phyloP scores from a whole-genome alignment of 208 protist species.

The Wallacemonas sp. region DNA sequence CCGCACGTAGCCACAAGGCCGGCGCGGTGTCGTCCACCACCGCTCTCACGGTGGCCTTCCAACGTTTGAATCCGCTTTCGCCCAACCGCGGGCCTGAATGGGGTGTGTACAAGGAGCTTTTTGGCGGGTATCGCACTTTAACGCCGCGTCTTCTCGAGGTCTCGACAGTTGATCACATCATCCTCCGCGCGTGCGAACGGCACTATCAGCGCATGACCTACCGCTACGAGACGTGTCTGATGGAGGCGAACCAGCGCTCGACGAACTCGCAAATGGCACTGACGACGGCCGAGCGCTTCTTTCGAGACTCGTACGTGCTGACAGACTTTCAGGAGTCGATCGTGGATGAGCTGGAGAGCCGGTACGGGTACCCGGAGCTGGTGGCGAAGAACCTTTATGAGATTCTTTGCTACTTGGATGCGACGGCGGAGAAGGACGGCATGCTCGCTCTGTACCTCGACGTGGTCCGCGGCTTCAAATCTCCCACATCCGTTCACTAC shows the following conservation, averaged over 20 bases:
- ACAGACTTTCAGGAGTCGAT: constrained; percentile 88
- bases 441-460: constrained; percentile 74
- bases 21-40: constrained; percentile 73
- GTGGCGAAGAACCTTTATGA: constrained; percentile 89
- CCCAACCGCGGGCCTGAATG: constrained; percentile 87
- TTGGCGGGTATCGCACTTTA: constrained; percentile 73
- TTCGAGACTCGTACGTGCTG: constrained; percentile 76
- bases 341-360: constrained; percentile 82
- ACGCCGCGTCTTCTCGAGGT: constrained; percentile 83
- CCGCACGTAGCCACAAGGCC: constrained; percentile 26
- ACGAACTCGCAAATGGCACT: constrained; percentile 68
- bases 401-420: constrained; percentile 89
- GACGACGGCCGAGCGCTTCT: constrained; percentile 74
- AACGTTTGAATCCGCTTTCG: constrained; percentile 80
- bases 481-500: constrained; percentile 84
- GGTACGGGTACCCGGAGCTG: constrained; percentile 85
- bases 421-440: constrained; percentile 42
- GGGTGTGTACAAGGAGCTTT: constrained; percentile 76
- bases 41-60: constrained; percentile 61
- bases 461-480: constrained; percentile 79
- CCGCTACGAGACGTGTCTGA: constrained; percentile 67
- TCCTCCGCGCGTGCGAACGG: constrained; percentile 70
- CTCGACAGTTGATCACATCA: constrained; percentile 80
- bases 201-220: constrained; percentile 80
- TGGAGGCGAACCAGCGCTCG: constrained; percentile 54